Conservation (phyloP, 208 protist species). For the Leishmania amazonensis region DNA sequence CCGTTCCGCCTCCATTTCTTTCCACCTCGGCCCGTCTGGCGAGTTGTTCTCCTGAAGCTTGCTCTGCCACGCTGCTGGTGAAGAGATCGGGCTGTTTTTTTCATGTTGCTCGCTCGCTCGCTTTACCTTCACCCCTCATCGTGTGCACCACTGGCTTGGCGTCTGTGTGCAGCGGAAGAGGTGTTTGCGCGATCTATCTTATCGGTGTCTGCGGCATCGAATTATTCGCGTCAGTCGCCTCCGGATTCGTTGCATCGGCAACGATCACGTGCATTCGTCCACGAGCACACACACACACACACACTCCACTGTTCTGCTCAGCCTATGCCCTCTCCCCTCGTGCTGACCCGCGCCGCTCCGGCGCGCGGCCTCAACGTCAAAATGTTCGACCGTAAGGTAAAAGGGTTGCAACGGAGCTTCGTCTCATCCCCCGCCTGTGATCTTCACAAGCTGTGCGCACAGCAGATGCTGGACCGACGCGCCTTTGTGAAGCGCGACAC, state of each 20-base stretch:
- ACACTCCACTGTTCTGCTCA: neutral
- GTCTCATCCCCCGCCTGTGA: constrained; percentile 73
- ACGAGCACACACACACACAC: neutral
- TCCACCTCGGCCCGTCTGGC: too few relatives aligned
- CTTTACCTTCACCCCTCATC: neutral
- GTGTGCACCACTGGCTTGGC: neutral
- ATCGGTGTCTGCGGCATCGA: neutral
- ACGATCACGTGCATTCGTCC: neutral
- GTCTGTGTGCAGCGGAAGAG: neutral
- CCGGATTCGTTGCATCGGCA: neutral
- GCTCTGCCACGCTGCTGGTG: neutral
- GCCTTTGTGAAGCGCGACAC: constrained; percentile 86
- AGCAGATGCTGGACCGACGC: constrained; percentile 86
- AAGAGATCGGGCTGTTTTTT: neutral
- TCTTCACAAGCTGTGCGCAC: constrained; percentile 78
- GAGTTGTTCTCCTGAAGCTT: neutral
- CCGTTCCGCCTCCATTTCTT: too few relatives aligned
- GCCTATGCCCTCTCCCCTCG: constrained; percentile 69
- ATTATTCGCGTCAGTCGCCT: neutral
- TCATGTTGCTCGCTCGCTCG: neutral
- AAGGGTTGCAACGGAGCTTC: constrained; percentile 76
- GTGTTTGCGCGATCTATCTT: neutral
- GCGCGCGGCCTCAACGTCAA: constrained; percentile 65
- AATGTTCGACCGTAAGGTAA: constrained; percentile 83
- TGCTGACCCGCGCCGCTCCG: constrained; percentile 68